Evolutionary conservation across 495 filamentous ascomycete species (phyloP).

Genomic region (Penicillium goetzii): DNA sequence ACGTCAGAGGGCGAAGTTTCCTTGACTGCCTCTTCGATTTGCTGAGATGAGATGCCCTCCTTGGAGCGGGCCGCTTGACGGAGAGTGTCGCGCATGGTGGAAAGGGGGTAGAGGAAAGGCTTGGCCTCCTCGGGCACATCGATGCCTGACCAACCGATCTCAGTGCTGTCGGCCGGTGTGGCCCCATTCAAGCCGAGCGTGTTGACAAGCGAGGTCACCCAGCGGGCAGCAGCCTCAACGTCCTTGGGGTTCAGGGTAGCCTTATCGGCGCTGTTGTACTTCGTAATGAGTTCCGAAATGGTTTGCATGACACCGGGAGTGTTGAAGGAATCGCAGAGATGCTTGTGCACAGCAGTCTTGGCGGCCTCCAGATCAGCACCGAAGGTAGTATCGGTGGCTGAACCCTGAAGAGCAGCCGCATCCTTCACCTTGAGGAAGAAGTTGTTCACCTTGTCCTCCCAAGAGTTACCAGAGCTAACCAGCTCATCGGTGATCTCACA

Average conservation of each 20-base stretch:
- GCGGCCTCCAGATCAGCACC: conserved; percentile 59
- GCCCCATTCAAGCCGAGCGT: conserved; percentile 80
- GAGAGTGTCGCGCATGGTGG: conserved; percentile 68
- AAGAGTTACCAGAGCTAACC: conserved; percentile 68
- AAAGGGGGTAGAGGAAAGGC: conserved; percentile 66
- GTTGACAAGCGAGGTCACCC: conserved; percentile 81
- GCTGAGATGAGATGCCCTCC: conserved; percentile 36
- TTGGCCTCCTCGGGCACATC: conserved; percentile 63
- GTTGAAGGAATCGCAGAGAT: conserved; percentile 87
- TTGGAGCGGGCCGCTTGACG: conserved; percentile 57
- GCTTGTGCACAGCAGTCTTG: conserved; percentile 64
- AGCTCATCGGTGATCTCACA: conserved; percentile 89
- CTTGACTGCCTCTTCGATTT: conserved; percentile 40
- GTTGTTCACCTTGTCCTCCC: conserved; percentile 85
- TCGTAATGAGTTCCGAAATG: conserved; percentile 73
- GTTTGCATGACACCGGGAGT: conserved; percentile 75
- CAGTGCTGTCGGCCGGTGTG: conserved; percentile 57
- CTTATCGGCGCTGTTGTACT: conserved; percentile 72
- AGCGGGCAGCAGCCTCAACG: conserved; percentile 67
- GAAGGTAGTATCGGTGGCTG: conserved; percentile 38
- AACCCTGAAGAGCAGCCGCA: conserved; percentile 42
- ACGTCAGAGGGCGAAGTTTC: conserved; percentile 19
- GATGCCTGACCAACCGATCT: conserved; percentile 84
- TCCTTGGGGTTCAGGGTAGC: conserved; percentile 54
- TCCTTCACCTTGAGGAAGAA: conserved; percentile 81